Conservation (phyloP, 2,329 filamentous ascomycete genomes). For the Karstenula rhodostoma region DNA sequence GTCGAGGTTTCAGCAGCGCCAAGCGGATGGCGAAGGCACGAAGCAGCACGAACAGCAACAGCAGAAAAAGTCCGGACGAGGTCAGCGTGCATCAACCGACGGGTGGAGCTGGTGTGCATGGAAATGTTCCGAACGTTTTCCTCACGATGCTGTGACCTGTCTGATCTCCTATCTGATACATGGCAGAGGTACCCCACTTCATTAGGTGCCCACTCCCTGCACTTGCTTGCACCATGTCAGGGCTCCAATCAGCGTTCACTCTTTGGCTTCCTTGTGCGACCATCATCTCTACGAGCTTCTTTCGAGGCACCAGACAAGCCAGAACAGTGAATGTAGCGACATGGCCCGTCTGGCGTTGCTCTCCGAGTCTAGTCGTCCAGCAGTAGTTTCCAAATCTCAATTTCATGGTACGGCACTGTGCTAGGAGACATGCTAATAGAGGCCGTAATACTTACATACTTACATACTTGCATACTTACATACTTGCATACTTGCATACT, state of each 20-base stretch:
- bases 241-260: not conserved
- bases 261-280: not conserved
- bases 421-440: too few relatives aligned
- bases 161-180: too few relatives aligned
- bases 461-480: too few relatives aligned
- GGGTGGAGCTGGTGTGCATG: not conserved
- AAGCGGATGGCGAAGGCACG: slow-evolving; percentile 3
- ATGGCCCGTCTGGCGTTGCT: not conserved
- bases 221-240: not conserved
- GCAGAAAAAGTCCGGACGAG: not conserved
- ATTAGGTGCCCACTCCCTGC: not conserved
- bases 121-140: not conserved
- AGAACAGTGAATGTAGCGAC: not conserved
- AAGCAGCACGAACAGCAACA: not conserved
- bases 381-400: not conserved
- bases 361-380: not conserved
- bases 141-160: not conserved
- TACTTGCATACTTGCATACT: too few relatives aligned
- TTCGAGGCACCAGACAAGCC: not conserved
- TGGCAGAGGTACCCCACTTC: not conserved
- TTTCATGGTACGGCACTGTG: too few relatives aligned
- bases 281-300: not conserved
- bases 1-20: slow-evolving; percentile 6
- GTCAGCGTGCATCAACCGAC: not conserved
- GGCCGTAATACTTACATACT: too few relatives aligned